phyloP scores from a whole-genome alignment of 1,284 basidiomycete species.

The Malassezia psittaci region DNA sequence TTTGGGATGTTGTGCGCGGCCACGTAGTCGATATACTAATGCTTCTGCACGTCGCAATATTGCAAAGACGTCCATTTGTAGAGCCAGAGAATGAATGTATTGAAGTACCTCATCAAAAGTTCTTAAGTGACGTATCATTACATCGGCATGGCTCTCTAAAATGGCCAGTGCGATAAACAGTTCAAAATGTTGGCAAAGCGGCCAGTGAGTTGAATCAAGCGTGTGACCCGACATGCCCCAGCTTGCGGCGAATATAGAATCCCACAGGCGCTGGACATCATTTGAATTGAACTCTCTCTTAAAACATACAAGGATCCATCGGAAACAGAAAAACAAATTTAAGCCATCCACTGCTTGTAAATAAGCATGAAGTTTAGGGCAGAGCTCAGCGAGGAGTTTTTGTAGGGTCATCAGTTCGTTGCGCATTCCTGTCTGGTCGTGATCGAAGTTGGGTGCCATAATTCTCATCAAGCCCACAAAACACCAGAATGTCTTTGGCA shows the following conservation, averaged over 20 bases:
- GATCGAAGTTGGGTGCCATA: slow-evolving; percentile 87
- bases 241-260: slow-evolving; percentile 49
- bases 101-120: slow-evolving; percentile 55
- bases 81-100: slow-evolving; percentile 26
- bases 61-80: slow-evolving; percentile 21
- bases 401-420: slow-evolving; percentile 78
- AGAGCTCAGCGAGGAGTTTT: slow-evolving; percentile 81
- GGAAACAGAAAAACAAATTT: slow-evolving; percentile 96
- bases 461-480: slow-evolving; percentile 88
- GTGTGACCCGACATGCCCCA: slow-evolving; percentile 24
- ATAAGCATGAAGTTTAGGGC: slow-evolving; percentile 58
- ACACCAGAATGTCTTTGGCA: slow-evolving; percentile 86
- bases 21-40: slow-evolving; percentile 18
- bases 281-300: slow-evolving; percentile 79
- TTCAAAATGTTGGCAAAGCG: slow-evolving; percentile 9
- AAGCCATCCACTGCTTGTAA: slow-evolving; percentile 77
- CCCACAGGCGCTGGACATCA: slow-evolving; percentile 82
- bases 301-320: slow-evolving; percentile 53
- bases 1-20: not conserved
- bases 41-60: slow-evolving; percentile 25
- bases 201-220: slow-evolving; percentile 4
- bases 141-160: slow-evolving; percentile 82
- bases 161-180: slow-evolving; percentile 88
- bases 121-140: slow-evolving; percentile 81
- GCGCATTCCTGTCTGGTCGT: slow-evolving; percentile 98